A percentile compares a stretch with the other conserved stretches of the same genome.
Conservation (phyloP, 148 eudicot genomes). For the Amaranthus hypochondriacus region DNA sequence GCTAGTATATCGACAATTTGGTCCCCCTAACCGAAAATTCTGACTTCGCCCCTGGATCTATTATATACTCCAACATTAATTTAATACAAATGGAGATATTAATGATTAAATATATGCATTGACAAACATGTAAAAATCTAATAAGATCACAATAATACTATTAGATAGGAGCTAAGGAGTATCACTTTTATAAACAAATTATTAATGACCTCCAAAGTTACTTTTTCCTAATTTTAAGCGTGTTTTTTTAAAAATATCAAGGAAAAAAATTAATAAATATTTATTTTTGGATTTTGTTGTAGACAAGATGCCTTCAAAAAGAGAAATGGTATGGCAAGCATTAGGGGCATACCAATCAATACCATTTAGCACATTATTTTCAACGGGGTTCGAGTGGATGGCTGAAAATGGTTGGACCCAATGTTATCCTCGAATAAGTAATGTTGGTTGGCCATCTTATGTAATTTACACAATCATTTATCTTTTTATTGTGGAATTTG, state of each 20-base stretch:
- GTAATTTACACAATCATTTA: constrained; percentile 39
- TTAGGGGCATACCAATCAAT: background rate
- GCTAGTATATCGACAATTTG: too few relatives aligned
- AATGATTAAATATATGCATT: too few relatives aligned
- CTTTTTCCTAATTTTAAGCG: too few relatives aligned
- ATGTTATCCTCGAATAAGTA: constrained; percentile 58
- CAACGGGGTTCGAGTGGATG: constrained; percentile 23
- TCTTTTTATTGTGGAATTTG: constrained; percentile 66
- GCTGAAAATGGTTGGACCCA: constrained; percentile 74
- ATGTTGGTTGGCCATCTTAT: constrained; percentile 54
- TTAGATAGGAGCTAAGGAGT: too few relatives aligned
- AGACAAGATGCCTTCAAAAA: constrained; percentile 1
- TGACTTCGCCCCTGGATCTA: too few relatives aligned
- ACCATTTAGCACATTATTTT: background rate
- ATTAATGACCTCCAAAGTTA: too few relatives aligned
- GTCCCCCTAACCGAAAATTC: too few relatives aligned
- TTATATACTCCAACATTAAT: too few relatives aligned
- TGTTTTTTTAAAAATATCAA: background rate
- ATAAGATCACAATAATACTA: too few relatives aligned
- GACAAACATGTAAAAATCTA: too few relatives aligned
- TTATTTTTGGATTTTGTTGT: background rate
- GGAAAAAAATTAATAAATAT: background rate
- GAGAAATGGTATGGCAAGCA: constrained; percentile 2
- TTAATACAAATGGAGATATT: too few relatives aligned
- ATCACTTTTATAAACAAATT: too few relatives aligned